Evolutionary conservation across 2,329 filamentous ascomycete genomes (phyloP).

Genomic region (Fusarium coicis): DNA sequence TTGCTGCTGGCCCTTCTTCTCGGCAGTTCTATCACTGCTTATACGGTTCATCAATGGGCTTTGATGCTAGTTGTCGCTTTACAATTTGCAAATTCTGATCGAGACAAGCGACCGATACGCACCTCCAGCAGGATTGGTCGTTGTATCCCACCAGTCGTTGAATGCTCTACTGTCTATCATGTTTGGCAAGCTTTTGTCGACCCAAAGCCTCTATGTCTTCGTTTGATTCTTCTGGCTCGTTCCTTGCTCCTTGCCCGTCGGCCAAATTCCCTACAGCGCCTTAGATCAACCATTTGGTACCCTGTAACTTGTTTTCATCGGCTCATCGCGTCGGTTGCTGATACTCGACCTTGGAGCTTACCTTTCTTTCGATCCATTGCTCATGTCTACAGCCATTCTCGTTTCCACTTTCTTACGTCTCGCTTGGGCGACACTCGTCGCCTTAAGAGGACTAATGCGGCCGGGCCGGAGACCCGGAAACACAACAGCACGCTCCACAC

Average conservation of each 20-base stretch:
- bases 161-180: neutral
- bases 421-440: constrained; percentile 34
- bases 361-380: constrained; percentile 1
- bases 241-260: neutral
- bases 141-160: neutral
- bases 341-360: neutral
- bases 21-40: neutral
- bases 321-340: neutral
- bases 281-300: neutral
- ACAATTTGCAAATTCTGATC: neutral
- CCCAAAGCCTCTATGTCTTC: constrained; percentile 3
- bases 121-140: neutral
- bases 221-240: constrained; percentile 34
- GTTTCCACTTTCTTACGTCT: constrained; percentile 37
- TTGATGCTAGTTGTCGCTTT: neutral
- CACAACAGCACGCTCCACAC: constrained; percentile 29
- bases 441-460: constrained; percentile 38
- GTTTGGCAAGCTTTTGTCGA: neutral
- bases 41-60: neutral
- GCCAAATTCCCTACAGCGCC: constrained; percentile 13
- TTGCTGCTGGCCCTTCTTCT: neutral
- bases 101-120: neutral
- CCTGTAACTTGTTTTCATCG: neutral
- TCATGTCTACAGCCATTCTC: constrained; percentile 19
- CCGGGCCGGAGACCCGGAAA: constrained; percentile 32